Conservation (phyloP, 345 rosid genomes). For the Hirschfeldia incana region DNA sequence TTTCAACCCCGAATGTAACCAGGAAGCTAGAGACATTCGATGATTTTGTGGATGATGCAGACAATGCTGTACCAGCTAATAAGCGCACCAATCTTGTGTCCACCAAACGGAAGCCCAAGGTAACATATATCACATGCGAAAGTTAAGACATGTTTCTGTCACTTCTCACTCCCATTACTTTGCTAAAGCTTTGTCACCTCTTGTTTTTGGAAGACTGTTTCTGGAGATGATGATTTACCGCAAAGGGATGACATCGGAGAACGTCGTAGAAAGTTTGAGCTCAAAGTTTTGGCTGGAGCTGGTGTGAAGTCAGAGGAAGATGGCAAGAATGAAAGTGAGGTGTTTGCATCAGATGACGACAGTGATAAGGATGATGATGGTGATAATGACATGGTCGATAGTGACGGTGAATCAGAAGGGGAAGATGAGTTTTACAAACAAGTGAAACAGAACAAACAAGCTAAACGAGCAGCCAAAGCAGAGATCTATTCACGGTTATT, state of each 20-base stretch:
- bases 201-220: constrained; percentile 51
- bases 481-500: constrained; percentile 63
- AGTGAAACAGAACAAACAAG: constrained; percentile 52
- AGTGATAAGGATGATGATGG: constrained; percentile 21
- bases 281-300: constrained; percentile 76
- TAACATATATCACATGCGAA: constrained; percentile 30
- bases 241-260: constrained; percentile 83
- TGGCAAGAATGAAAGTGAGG: constrained; percentile 39
- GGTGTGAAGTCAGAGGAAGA: constrained; percentile 70
- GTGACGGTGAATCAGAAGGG: constrained; percentile 39
- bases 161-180: neutral
- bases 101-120: constrained; percentile 64
- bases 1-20: constrained; percentile 30
- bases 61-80: constrained; percentile 40
- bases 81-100: constrained; percentile 56
- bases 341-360: constrained; percentile 34
- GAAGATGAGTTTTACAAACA: constrained; percentile 75
- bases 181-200: neutral
- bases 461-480: constrained; percentile 44
- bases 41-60: constrained; percentile 76
- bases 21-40: constrained; percentile 78
- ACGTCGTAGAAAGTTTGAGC: constrained; percentile 84
- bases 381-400: constrained; percentile 36
- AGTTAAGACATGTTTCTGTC: neutral
- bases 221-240: constrained; percentile 60